Evolutionary conservation across 23 red algal genomes (phyloP), one percentile per base, ranked within the genome.

Genomic region (Gracilariopsis chorda): DNA sequence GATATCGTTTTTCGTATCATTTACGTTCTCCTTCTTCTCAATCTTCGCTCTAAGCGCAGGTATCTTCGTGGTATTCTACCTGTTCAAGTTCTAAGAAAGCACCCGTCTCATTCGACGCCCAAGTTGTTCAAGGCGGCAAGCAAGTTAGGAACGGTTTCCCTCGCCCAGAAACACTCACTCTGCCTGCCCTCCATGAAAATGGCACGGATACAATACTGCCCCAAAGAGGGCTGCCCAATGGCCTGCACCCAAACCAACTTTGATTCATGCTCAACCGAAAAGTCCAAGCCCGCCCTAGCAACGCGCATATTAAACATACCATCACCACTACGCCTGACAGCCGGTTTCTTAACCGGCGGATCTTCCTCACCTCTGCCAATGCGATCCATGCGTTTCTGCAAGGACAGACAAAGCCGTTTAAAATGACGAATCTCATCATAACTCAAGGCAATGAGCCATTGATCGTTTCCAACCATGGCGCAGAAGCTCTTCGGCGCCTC

Each of bases 231-330:
- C 65, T 84, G 62, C 28, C 89, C 89, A 57, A 92, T 46, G 35
- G 89, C 89, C 51, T 92, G 89, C 30, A 64, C 62, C 89, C 89
- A 92, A 27, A 92, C 39, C 14, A 92, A 64, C 79, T 82, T 83
- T 37, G 57, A 71, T 47, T 92, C 89, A 32, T 79, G 89, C 68
- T 92, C 89, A 11, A 92, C 89, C 11, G 77, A 84, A 49, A 58
- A 82, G 40, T 92, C 89, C 20, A 76, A 23, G 14, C 79, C 89
- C 34, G 77, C 68, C 23, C 77, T 21, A 20, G 77, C 65, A 12
- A 84, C 55, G 14, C 89, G 34, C 89, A 83, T 82, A 51, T 92
- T 82, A 45, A 92, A 92, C 89, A 92, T 84, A 36, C 89, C 89
- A 42, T 92, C 89, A 4, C 59, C 77, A 48, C 89, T 92, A 32